Base-by-base conservation (phyloP, 164 flowering plant species). In the Sextonia rubra region DNA sequence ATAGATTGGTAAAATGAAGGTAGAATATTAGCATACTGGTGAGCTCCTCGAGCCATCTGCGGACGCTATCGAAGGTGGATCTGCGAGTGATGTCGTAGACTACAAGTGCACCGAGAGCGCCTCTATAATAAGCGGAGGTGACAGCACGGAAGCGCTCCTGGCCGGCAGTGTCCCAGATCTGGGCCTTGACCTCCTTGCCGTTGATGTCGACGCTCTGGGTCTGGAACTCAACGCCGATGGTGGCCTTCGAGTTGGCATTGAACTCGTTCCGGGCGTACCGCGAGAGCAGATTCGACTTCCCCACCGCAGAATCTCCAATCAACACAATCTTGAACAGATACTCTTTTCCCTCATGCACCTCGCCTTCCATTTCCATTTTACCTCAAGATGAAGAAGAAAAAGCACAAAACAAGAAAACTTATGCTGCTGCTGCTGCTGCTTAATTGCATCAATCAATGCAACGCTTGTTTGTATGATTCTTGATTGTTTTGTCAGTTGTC, bases 161-260 rank as follows among this genome's bases (percentile, higher is more conserved):
- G 6, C 86, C 86, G 8, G 86, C 86, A 2, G 86, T 83, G 64
- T 83, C 86, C 86, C 86, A 83, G 78, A 83, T 83, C 83, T 83
- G 86, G 61, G 86, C 86, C 74, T 83, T 83, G 18, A 83, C 86
- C 47, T 83, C 86, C 74, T 80, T 83, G n/a, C 86, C 86, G 24
- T 82, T 77, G 66, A 83, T 82, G 12, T 83, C 86, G 74, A 83
- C 78, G 75, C 86, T 80, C 74, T 83, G 86, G 2, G 86, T 83
- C 80, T 83, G 86, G 62, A 83, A 83, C 52, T 83, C 86, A 15
- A 83, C 86, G 8, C 84, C 86, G 49, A 83, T 83, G 25, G 86
- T 83, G 12, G 86, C 86, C 74, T 82, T 83, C 22, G 86, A 80
- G 49, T 83, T 71, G 72, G 77, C 29, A 66, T 73, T 83, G 75